A percentile compares a stretch with the other conserved stretches of the same genome.
These are phyloP conservation scores for Vigna hirtella DNA, from an alignment of 306 rosid genomes.

Conservation along the genomic window DNA sequence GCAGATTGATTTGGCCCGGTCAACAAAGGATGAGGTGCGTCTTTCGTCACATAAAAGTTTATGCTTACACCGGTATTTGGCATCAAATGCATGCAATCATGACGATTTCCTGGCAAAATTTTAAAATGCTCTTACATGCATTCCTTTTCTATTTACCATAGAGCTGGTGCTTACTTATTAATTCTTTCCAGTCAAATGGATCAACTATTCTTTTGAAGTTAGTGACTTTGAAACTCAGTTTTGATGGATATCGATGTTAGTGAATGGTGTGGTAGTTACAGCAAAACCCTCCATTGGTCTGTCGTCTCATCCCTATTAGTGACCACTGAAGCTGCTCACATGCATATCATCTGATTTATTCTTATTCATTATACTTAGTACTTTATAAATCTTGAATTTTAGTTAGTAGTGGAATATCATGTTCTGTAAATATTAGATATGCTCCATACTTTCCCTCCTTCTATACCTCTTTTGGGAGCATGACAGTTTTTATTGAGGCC, in stretches of 20 bases:
- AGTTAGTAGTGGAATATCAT: conserved; percentile 26
- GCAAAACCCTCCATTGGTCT: background rate
- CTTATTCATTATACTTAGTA: conserved; percentile 25
- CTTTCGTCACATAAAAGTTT: conserved; percentile 29
- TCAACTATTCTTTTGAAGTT: conserved; percentile 8
- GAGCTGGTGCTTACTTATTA: background rate
- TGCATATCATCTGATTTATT: background rate
- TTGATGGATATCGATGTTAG: conserved; percentile 33
- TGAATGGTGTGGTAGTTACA: background rate
- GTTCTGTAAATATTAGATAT: conserved; percentile 29
- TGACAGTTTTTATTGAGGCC: conserved; percentile 17
- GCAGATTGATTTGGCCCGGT: conserved; percentile 74
- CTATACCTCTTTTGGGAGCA: background rate
- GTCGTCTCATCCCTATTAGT: background rate
- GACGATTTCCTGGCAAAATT: background rate
- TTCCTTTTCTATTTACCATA: background rate
- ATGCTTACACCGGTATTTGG: conserved; percentile 31
- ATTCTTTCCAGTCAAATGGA: background rate
- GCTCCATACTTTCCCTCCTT: background rate
- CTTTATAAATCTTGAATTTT: background rate
- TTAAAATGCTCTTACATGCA: background rate
- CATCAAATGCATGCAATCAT: conserved; percentile 20
- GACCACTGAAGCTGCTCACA: background rate
- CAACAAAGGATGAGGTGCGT: conserved; percentile 78
- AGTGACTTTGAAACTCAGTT: conserved; percentile 21